Base-by-base conservation (phyloP, 768 basidiomycete species). In the Strobilomyces confusus region DNA sequence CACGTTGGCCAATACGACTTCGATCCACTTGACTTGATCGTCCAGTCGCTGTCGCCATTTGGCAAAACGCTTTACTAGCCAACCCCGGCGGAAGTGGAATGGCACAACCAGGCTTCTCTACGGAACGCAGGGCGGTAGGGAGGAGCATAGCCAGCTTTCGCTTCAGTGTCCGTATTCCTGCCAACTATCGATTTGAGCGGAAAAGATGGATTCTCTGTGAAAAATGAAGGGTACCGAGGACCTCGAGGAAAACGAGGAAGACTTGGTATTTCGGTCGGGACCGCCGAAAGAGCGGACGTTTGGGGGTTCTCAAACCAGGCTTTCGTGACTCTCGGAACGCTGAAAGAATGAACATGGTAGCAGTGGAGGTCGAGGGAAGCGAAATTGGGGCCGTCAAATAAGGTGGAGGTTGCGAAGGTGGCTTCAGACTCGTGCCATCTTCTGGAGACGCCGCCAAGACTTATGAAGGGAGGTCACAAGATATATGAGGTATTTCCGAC, bases 1-100 rank as follows among this genome's bases (percentile, higher is more conserved):
- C 26, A 26, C 26, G 26, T 26, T 26, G 26, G 26, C 26, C 26
- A 26, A 26, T 26, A 26, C 26, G 26, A 26, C 26, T 8, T 86
- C 83, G 6, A 76, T 62, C 77, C 82, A 88, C n/a, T 75, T 79
- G 34, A 69, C 75, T 49, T 74, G 72, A 33, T 79, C 78, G 1
- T 68, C 68, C 9, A 75, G 57, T 43, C 73, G 73, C 57, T 76
- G 67, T 58, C 74, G 63, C 84, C 84, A 86, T 33, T 55, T 63
- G 41, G 61, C 60, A 54, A 82, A 80, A 33, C 66, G 59, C 56
- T 72, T 77, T 32, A 84, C 73, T 30, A 75, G 50, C 22, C 62
- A 54, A 23, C 75, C 68, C 49, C 69, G 72, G 43, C 70, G 72
- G 22, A 84, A 83, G 4, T 62, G 62, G 17, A 73, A 68, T 62